These are phyloP conservation scores for Strigomonas galati DNA, from an alignment of 208 protist genomes.

Conservation along the genomic window DNA sequence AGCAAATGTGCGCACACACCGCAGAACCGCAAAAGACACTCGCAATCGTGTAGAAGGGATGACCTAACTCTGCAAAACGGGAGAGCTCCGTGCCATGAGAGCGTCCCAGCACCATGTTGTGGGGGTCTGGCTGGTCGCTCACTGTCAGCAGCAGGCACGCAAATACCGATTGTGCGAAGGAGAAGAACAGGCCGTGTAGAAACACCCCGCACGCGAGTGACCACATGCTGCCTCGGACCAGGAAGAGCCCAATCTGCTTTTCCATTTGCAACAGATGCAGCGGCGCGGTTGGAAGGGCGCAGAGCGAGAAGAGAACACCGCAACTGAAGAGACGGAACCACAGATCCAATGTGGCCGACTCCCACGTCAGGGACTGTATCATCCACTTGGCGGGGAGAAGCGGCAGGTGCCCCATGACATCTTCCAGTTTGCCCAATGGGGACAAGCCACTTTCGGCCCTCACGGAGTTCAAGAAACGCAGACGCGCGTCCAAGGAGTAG, in stretches of 20 bases:
- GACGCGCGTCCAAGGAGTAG: conserved; percentile 20
- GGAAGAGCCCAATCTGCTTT: conserved; percentile 57
- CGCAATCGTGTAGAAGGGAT: conserved; percentile 72
- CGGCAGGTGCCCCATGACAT: conserved; percentile 12
- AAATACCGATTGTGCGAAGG: conserved; percentile 27
- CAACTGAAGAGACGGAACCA: conserved; percentile 37
- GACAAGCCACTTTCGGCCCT: conserved; percentile 14
- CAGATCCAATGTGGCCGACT: conserved; percentile 34
- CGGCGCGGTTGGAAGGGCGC: conserved; percentile 46
- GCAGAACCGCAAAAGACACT: conserved; percentile 35
- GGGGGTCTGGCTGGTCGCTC: neutral
- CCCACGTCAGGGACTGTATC: conserved; percentile 52
- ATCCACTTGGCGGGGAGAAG: conserved; percentile 43
- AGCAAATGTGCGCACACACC: conserved; percentile 40
- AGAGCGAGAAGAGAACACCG: conserved; percentile 56
- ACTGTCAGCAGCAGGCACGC: neutral
- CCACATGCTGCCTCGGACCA: conserved; percentile 76
- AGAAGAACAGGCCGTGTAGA: conserved; percentile 36
- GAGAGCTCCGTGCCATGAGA: neutral
- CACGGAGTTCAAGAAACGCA: conserved; percentile 42
- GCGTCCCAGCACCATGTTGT: neutral
- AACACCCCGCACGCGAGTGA: conserved; percentile 57
- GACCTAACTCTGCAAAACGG: conserved; percentile 46
- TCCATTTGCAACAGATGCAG: conserved; percentile 66
- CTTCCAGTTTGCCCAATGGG: conserved; percentile 22